Evolutionary conservation across 129 eudicot species (phyloP).

Genomic region (Helianthus annuus): DNA sequence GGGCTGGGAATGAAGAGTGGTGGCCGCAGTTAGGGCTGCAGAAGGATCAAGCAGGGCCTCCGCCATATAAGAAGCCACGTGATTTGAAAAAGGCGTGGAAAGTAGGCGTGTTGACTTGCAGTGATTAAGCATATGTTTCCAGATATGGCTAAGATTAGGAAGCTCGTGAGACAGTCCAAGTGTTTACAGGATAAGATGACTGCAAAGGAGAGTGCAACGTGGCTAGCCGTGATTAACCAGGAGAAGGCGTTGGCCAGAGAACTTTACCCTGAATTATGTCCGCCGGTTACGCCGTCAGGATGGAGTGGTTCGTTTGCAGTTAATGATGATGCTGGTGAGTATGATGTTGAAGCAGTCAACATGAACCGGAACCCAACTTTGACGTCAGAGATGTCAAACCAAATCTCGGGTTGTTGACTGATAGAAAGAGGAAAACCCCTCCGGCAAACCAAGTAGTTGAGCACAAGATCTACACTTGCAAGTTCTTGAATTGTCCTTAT

Average conservation of each 20-base stretch:
- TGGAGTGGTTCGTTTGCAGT: constrained; percentile 54
- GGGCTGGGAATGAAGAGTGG: constrained; percentile 78
- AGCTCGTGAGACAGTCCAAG: constrained; percentile 76
- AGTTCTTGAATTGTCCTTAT: constrained; percentile 62
- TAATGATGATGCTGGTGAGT: constrained; percentile 65
- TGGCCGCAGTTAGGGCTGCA: constrained; percentile 68
- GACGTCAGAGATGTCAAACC: constrained; percentile 63
- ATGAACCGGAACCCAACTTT: constrained; percentile 37
- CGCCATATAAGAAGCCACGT: constrained; percentile 82
- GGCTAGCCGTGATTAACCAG: constrained; percentile 70
- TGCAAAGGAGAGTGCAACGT: constrained; percentile 68
- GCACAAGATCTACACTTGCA: constrained; percentile 57
- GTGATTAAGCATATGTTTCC: constrained; percentile 87
- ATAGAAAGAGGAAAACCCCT: constrained; percentile 61
- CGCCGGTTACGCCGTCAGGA: constrained; percentile 52
- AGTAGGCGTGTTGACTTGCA: constrained; percentile 69
- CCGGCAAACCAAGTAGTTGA: constrained; percentile 41
- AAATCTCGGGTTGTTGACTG: constrained; percentile 28
- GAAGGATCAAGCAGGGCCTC: constrained; percentile 54
- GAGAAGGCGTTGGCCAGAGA: constrained; percentile 62
- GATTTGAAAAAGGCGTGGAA: constrained; percentile 78
- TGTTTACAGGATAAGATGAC: constrained; percentile 87
- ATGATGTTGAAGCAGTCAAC: constrained; percentile 67
- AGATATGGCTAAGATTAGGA: constrained; percentile 64
- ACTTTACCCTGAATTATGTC: constrained; percentile 58